phyloP scores from a whole-genome alignment of 1,284 basidiomycete species.

The Sanghuangporus weigelae region DNA sequence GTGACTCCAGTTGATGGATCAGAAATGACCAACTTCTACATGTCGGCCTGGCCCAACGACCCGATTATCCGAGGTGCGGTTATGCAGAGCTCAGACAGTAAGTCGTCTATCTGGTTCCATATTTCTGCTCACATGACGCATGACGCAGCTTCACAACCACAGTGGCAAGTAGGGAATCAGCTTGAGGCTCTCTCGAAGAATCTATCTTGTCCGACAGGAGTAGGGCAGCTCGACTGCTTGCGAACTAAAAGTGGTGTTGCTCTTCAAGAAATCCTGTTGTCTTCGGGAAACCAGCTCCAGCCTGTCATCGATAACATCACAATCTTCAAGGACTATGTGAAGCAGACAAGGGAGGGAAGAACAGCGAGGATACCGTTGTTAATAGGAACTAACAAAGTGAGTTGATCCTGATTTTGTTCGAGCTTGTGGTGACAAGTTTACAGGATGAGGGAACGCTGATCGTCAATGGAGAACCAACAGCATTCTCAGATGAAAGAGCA shows the following conservation, averaged over 20 bases:
- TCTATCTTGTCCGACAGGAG: conserved; percentile 32
- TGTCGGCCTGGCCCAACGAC: conserved; percentile 34
- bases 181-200: conserved; percentile 32
- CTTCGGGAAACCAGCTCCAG: conserved; percentile 37
- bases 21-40: conserved; percentile 41
- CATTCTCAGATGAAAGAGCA: conserved; percentile 33
- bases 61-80: conserved; percentile 36
- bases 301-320: conserved; percentile 40
- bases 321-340: conserved; percentile 37
- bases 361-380: conserved; percentile 37
- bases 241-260: conserved; percentile 31
- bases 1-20: not conserved
- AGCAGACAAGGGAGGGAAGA: conserved; percentile 30
- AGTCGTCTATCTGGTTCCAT: too few relatives aligned
- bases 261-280: conserved; percentile 29
- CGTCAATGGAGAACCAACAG: conserved; percentile 38
- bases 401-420: not conserved
- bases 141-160: conserved; percentile 32
- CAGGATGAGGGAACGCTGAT: conserved; percentile 41
- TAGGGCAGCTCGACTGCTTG: conserved; percentile 35
- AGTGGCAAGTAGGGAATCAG: conserved; percentile 37
- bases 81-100: conserved; percentile 40
- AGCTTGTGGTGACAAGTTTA: not conserved
- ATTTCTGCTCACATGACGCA: not conserved
- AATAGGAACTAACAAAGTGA: conserved; percentile 36